phyloP scores from a whole-genome alignment of 345 rosid species.

The Eucalyptus shirleyi region DNA sequence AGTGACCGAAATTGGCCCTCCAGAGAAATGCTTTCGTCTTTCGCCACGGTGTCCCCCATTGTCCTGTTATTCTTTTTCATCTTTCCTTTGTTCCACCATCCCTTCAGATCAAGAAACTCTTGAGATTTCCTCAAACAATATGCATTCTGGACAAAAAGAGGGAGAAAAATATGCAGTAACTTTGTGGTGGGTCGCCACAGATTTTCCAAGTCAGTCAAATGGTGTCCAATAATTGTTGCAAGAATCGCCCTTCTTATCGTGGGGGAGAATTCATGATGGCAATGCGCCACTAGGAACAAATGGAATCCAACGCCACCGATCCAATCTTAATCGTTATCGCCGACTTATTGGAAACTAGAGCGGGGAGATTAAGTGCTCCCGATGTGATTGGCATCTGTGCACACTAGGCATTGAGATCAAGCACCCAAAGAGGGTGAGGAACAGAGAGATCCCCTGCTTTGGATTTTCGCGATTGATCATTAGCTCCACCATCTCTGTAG shows the following conservation, averaged over 20 bases:
- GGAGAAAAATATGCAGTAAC: background rate
- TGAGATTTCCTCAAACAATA: background rate
- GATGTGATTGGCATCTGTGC: background rate
- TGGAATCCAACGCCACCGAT: background rate
- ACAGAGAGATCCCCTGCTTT: background rate
- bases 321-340: background rate
- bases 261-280: background rate
- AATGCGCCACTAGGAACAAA: background rate
- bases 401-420: background rate
- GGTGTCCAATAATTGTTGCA: background rate
- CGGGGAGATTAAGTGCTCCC: background rate
- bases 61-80: background rate
- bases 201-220: background rate
- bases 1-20: background rate
- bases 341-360: background rate
- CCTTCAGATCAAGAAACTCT: background rate
- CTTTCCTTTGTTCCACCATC: background rate
- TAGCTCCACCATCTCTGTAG: background rate
- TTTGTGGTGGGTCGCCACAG: background rate
- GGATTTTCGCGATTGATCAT: background rate
- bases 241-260: background rate
- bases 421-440: background rate
- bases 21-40: background rate
- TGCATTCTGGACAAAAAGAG: background rate
- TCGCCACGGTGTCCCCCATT: background rate